Conservation (phyloP, 2,329 filamentous ascomycete genomes). For the Calonectria hongkongensis region DNA sequence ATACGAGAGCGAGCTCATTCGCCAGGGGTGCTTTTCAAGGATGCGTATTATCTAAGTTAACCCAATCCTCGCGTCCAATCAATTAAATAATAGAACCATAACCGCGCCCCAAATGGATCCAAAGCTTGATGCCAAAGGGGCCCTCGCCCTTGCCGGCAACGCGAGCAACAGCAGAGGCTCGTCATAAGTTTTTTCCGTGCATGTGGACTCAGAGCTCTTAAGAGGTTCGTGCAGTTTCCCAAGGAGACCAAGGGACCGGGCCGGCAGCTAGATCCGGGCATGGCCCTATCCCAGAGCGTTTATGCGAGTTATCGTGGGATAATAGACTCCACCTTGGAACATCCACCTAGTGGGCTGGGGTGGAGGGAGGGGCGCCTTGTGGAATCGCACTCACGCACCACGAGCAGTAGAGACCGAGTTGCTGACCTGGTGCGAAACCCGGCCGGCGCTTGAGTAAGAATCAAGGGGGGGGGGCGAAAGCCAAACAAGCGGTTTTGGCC, state of each 20-base stretch:
- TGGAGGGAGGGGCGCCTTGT: slow-evolving; percentile 39
- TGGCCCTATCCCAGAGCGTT: slow-evolving; percentile 38
- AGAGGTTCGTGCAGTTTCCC: slow-evolving; percentile 40
- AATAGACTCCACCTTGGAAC: slow-evolving; percentile 40
- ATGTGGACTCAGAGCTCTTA: slow-evolving; percentile 22
- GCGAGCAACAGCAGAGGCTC: slow-evolving; percentile 14
- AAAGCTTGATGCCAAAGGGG: slow-evolving; percentile 18
- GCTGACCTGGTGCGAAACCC: slow-evolving; percentile 21
- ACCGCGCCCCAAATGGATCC: slow-evolving; percentile 21
- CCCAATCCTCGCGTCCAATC: slow-evolving; percentile 21
- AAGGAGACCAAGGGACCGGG: slow-evolving; percentile 44
- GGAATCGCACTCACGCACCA: slow-evolving; percentile 31
- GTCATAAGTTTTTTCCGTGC: slow-evolving; percentile 1
- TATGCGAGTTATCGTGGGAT: slow-evolving; percentile 44
- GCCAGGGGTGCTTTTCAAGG: slow-evolving; percentile 27
- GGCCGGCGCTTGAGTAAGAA: slow-evolving; percentile 33
- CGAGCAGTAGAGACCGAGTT: slow-evolving; percentile 18
- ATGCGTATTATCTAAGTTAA: slow-evolving; percentile 26
- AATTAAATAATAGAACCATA: slow-evolving; percentile 9
- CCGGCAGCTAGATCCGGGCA: slow-evolving; percentile 49
- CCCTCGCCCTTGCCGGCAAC: slow-evolving; percentile 17
- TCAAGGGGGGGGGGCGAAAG: background rate
- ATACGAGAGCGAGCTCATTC: slow-evolving; percentile 32
- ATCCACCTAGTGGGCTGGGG: slow-evolving; percentile 39
- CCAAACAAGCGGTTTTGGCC: background rate